Percentiles rank a stretch among this genome's conserved stretches.
Conservation (phyloP, 495 filamentous ascomycete genomes). For the Penicillium nucicola region DNA sequence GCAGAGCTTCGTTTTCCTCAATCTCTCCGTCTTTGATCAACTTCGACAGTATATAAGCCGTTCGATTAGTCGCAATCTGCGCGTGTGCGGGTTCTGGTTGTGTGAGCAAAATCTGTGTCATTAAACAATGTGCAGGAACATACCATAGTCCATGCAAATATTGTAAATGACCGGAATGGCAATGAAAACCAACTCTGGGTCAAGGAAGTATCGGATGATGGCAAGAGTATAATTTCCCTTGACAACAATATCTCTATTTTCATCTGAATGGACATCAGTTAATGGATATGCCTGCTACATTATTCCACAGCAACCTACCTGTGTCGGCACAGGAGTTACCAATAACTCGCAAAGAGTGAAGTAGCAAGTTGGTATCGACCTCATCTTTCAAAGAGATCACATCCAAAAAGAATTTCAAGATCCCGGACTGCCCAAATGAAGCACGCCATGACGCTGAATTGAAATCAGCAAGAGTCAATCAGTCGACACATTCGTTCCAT, state of each 20-base stretch:
- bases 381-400: constrained; percentile 42
- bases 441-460: constrained; percentile 57
- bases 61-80: constrained; percentile 59
- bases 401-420: constrained; percentile 63
- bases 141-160: constrained; percentile 72
- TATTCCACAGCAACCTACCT: too few species aligned
- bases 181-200: constrained; percentile 51
- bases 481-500: background rate
- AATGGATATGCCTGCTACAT: too few species aligned
- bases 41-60: constrained; percentile 41
- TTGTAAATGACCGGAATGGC: constrained; percentile 70
- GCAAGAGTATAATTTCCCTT: constrained; percentile 52
- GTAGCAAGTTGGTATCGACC: constrained; percentile 30
- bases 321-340: constrained; percentile 83
- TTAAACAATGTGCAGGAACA: background rate
- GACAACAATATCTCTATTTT: constrained; percentile 66
- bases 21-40: constrained; percentile 34
- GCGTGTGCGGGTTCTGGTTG: constrained; percentile 50
- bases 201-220: constrained; percentile 51
- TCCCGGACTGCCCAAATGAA: constrained; percentile 63
- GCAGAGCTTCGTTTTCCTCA: constrained; percentile 26
- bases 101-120: constrained; percentile 11
- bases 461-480: constrained; percentile 12
- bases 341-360: constrained; percentile 64
- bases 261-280: constrained; percentile 49